Evolutionary conservation across 2,329 filamentous ascomycete species (phyloP).

Genomic region (Xylariales sp.): DNA sequence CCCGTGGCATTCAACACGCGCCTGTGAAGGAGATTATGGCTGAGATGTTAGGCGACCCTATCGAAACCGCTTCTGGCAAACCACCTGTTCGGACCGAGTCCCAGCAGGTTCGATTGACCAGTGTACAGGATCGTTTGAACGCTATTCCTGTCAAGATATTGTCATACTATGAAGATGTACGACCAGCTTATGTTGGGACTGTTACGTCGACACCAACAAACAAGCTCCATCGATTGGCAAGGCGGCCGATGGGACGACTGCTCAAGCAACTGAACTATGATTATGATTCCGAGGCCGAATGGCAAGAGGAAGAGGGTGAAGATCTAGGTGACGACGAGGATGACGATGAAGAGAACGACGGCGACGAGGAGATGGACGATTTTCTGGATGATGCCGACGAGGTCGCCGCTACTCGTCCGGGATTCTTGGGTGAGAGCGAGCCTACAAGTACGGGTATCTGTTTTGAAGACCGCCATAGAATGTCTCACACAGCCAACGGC

Average conservation of each 20-base stretch:
- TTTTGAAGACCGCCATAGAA: conserved; percentile 62
- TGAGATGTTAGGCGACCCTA: conserved; percentile 40
- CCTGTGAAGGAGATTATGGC: conserved; percentile 60
- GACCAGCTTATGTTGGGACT: conserved; percentile 69
- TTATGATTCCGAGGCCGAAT: conserved; percentile 82
- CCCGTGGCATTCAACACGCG: conserved; percentile 43
- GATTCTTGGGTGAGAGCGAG: conserved; percentile 57
- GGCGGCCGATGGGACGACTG: conserved; percentile 49
- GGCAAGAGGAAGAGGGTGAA: conserved; percentile 67
- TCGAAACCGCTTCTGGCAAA: conserved; percentile 16
- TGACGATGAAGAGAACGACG: conserved; percentile 63
- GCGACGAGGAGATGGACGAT: conserved; percentile 79
- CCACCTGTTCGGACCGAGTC: conserved; percentile 33
- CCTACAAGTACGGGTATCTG: conserved; percentile 76
- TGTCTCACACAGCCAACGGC: conserved; percentile 35
- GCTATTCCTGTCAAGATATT: conserved; percentile 59
- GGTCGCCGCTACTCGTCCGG: conserved; percentile 29
- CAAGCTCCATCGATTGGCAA: conserved; percentile 46
- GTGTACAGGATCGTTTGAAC: conserved; percentile 31
- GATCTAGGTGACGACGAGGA: conserved; percentile 56
- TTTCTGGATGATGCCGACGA: conserved; percentile 89
- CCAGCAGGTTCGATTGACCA: conserved; percentile 30
- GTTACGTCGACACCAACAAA: conserved; percentile 54
- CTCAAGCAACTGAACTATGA: conserved; percentile 68
- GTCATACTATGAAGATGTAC: conserved; percentile 59